Conservation (phyloP, 2,329 filamentous ascomycete species). For the Penicillium sp. region DNA sequence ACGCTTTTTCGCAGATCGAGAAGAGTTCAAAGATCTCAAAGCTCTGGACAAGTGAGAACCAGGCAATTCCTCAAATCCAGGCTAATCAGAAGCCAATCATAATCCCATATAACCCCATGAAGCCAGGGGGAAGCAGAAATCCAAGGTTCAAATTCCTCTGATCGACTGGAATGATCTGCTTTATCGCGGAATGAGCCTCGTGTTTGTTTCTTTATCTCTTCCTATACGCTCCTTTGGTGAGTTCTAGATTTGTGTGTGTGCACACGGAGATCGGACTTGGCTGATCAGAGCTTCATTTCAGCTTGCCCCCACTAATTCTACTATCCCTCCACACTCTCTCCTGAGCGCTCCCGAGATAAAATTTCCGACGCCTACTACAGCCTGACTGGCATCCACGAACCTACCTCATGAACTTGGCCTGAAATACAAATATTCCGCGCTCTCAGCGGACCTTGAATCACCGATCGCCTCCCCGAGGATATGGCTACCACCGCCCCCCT, state of each 20-base stretch:
- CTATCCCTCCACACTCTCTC: constrained; percentile 4
- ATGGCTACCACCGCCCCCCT: constrained; percentile 40
- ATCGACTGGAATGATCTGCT: constrained; percentile 13
- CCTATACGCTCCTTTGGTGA: constrained; percentile 2
- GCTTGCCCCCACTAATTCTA: constrained; percentile 12
- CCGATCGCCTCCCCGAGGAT: constrained; percentile 26
- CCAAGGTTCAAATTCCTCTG: constrained; percentile 10
- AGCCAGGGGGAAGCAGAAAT: constrained; percentile 1
- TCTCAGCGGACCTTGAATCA: constrained; percentile 31
- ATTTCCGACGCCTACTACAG: not conserved
- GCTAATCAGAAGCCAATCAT: constrained; percentile 1
- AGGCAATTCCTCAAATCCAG: not conserved
- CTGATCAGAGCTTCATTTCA: constrained; percentile 12
- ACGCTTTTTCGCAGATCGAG: constrained; percentile 3
- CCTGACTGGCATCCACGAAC: not conserved
- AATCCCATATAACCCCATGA: not conserved
- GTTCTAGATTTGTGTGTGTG: not conserved
- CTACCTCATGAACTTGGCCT: constrained; percentile 30
- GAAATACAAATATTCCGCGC: constrained; percentile 29
- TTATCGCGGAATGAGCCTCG: constrained; percentile 9
- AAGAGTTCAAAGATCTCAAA: not conserved
- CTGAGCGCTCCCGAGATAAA: constrained; percentile 1
- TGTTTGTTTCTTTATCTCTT: constrained; percentile 11
- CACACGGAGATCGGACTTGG: not conserved
- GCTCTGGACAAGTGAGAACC: not conserved